Evolutionary conservation across 306 rosid genomes (phyloP).

Genomic region (Lathyrus oleraceus): DNA sequence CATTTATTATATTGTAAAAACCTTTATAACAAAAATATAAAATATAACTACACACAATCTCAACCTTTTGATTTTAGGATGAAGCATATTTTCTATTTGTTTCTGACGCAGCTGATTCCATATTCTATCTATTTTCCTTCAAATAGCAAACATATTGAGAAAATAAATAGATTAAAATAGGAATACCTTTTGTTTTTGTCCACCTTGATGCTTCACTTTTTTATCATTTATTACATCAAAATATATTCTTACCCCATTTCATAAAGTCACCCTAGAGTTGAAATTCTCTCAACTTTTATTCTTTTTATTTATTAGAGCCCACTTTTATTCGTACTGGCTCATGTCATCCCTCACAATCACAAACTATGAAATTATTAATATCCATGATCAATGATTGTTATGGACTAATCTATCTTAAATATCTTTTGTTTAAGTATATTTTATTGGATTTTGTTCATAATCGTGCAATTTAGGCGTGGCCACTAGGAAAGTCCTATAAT

Average conservation of each 20-base stretch:
- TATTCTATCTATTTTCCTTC: conserved; percentile 36
- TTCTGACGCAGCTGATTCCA: conserved; percentile 41
- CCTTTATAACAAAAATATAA: background rate
- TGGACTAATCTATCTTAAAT: conserved; percentile 8
- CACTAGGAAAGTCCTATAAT: conserved; percentile 20
- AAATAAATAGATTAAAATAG: conserved; percentile 24
- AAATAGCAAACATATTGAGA: conserved; percentile 2
- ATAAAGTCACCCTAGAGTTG: conserved; percentile 46
- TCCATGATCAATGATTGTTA: conserved; percentile 27
- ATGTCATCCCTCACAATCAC: conserved; percentile 1
- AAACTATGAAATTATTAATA: conserved; percentile 34
- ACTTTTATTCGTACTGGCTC: conserved; percentile 9
- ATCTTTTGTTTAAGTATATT: background rate
- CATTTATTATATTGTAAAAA: conserved; percentile 21
- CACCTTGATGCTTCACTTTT: conserved; percentile 47
- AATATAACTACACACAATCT: conserved; percentile 5
- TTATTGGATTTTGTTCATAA: conserved; percentile 34
- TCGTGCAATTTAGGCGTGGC: conserved; percentile 9
- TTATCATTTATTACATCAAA: conserved; percentile 34
- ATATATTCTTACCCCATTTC: conserved; percentile 47
- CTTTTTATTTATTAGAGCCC: conserved; percentile 32
- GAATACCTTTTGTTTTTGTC: conserved; percentile 33
- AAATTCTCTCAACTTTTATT: conserved; percentile 44
- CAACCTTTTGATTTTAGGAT: conserved; percentile 26
- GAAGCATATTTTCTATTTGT: conserved; percentile 1